Evolutionary conservation across 176 grass and related monocot species (phyloP).

Genomic region (Phragmites australis): DNA sequence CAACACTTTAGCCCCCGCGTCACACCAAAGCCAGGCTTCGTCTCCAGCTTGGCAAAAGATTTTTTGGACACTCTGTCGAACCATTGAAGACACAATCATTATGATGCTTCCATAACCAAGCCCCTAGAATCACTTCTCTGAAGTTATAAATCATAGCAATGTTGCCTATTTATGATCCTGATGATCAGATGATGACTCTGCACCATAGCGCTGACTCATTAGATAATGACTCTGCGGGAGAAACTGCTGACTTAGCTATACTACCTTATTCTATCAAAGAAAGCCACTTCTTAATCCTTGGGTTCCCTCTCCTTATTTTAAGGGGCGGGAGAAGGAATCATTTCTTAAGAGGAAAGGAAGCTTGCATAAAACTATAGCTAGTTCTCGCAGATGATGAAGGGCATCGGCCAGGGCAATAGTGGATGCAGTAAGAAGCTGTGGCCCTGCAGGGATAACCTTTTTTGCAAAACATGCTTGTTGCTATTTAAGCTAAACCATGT

Average conservation of each 20-base stretch:
- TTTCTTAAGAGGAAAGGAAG: constrained; percentile 33
- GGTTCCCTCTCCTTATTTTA: constrained; percentile 8
- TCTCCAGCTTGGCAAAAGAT: too few relatives aligned
- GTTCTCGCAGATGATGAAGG: neutral
- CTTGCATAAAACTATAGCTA: constrained; percentile 10
- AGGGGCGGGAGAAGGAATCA: neutral
- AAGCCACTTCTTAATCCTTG: constrained; percentile 24
- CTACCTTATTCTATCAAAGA: constrained; percentile 36
- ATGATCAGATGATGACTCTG: constrained; percentile 44
- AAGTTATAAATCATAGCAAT: constrained; percentile 4
- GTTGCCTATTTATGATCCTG: constrained; percentile 16
- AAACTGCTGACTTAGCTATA: constrained; percentile 31
- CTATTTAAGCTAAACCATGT: neutral
- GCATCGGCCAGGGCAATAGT: neutral
- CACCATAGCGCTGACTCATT: constrained; percentile 12
- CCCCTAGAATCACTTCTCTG: too few relatives aligned
- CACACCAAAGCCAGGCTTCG: too few relatives aligned
- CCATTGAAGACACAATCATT: too few relatives aligned
- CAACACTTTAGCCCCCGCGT: too few relatives aligned
- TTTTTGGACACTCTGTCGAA: too few relatives aligned
- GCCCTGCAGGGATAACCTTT: neutral
- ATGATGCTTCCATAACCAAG: too few relatives aligned
- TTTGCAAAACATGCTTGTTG: neutral
- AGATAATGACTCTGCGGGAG: constrained; percentile 25
- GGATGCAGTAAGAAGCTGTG: neutral